phyloP scores from a whole-genome alignment of 1,284 basidiomycete species.

The Moniliella sp. region DNA sequence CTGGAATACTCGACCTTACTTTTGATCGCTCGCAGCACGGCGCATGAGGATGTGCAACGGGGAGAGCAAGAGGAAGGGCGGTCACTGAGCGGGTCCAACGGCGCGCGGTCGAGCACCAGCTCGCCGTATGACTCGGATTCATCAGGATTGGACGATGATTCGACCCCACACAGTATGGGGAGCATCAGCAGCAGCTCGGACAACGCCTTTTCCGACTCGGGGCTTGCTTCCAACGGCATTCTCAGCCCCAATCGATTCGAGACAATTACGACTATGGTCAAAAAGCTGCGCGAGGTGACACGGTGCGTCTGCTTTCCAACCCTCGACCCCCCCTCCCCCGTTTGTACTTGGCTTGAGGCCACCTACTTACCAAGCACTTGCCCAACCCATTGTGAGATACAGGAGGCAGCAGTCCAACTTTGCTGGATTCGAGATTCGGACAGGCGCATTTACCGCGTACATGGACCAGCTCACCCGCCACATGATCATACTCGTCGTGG shows the following conservation, averaged over 20 bases:
- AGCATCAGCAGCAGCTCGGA: neutral
- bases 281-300: constrained; percentile 55
- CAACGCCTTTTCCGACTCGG: constrained; percentile 6
- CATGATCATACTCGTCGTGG: constrained; percentile 74
- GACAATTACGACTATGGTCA: constrained; percentile 81
- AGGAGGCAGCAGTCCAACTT: constrained; percentile 16
- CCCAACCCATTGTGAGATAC: neutral
- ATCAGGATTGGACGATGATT: neutral
- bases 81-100: neutral
- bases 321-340: neutral
- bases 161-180: neutral
- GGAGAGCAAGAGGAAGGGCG: neutral
- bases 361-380: neutral
- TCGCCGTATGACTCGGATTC: neutral
- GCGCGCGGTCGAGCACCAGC: too few species aligned
- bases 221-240: constrained; percentile 6
- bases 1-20: constrained; percentile 95
- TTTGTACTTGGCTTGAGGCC: neutral
- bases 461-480: constrained; percentile 80
- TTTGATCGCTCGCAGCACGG: constrained; percentile 49
- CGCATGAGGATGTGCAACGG: neutral
- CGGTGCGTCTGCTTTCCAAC: neutral
- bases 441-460: constrained; percentile 53
- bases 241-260: constrained; percentile 69
- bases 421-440: constrained; percentile 31